Conservation (phyloP, 352 stramenopile species). For the Phytophthora meadii region DNA sequence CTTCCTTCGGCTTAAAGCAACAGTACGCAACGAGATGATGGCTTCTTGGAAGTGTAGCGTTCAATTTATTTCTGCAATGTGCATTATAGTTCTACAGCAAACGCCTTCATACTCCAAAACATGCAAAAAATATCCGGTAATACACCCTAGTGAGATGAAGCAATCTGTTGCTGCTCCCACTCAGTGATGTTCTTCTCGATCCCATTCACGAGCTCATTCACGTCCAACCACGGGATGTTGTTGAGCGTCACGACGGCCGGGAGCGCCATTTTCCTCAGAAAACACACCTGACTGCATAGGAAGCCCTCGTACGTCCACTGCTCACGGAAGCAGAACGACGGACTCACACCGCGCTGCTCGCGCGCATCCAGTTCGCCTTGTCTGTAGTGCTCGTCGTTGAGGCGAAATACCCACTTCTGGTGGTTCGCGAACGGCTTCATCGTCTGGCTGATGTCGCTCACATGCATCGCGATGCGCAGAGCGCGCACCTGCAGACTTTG, state of each 20-base stretch:
- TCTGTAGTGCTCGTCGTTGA: constrained; percentile 76
- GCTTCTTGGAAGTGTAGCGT: constrained; percentile 27
- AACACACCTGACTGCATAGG: constrained; percentile 62
- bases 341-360: constrained; percentile 46
- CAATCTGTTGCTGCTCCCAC: constrained; percentile 50
- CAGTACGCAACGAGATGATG: background rate
- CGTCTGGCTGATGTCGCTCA: constrained; percentile 85
- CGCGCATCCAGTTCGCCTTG: constrained; percentile 72
- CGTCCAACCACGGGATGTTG: constrained; percentile 67
- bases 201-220: constrained; percentile 57
- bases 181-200: constrained; percentile 66
- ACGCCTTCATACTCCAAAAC: constrained; percentile 34
- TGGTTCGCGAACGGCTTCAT: constrained; percentile 85
- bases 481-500: constrained; percentile 58
- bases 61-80: constrained; percentile 49
- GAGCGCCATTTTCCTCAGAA: constrained; percentile 62
- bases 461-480: constrained; percentile 77
- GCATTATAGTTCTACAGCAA: constrained; percentile 44
- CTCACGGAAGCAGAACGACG: constrained; percentile 62
- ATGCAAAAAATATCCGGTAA: constrained; percentile 34
- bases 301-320: constrained; percentile 61
- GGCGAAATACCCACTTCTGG: constrained; percentile 75
- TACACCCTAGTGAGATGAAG: constrained; percentile 29
- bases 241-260: constrained; percentile 65
- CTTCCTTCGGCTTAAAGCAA: no score